Evolutionary conservation across 1,139 yeast species (phyloP), one percentile per base, ranked within the genome.

Genomic region (Hemisphaericaspora xylanilytica): DNA sequence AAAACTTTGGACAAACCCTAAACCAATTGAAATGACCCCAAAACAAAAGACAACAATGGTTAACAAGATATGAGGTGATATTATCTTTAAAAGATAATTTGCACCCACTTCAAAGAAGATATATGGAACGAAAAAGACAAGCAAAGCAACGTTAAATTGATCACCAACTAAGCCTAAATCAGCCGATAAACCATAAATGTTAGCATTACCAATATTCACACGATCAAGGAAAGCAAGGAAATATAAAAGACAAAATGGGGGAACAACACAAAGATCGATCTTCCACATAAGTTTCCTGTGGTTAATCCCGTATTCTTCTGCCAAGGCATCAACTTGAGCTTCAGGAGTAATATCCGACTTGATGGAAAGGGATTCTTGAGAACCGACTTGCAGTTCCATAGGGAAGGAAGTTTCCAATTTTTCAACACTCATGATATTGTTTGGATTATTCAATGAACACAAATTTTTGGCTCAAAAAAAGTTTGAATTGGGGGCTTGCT

Each of bases 141-240:
- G 80, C 51, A 78, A 65, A 2, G 85, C 80, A 29, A 70, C 71
- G 52, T 81, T 80, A 63, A 74, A 84, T 55, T 83, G 84, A 48
- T 70, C 69, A 4, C 85, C 83, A 2, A 61, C 58, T 41, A 84
- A 65, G 17, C 63, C 50, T 36, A 83, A 62, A 37, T 78, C 82
- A 5, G 53, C 58, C 20, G 72, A 63, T 61, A 84, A 63, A 9
- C 89, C 89, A 47, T 82, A 81, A 42, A 81, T 70, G 45, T 77
- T 78, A 16, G 92, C 92, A 55, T 84, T 84, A 28, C 88, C 79
- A 42, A 84, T 81, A 55, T 83, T 84, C 38, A 82, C 87, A 55
- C 89, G 68, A 55, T 83, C 90, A 54, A 83, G 65, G 49, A 83
- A 84, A 1, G 87, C 78, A 47, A 83, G 68, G 51, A 84, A 76